Evolutionary conservation across 495 filamentous ascomycete species (phyloP).

Genomic region (Lasiosphaeria miniovina): DNA sequence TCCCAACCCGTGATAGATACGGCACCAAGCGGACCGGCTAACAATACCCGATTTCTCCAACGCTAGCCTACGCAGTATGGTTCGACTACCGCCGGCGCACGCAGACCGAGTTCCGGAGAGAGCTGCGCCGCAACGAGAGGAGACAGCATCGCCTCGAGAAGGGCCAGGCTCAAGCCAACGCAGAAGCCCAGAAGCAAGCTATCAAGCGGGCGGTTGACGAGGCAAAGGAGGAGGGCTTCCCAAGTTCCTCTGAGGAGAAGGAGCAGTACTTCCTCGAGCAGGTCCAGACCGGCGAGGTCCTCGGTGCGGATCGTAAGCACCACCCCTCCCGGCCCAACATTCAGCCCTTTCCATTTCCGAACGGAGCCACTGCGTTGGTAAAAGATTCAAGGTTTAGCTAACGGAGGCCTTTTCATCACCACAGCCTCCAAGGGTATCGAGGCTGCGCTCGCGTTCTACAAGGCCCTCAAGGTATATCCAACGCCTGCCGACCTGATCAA

Average conservation of each 20-base stretch:
- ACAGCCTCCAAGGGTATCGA: conserved; percentile 72
- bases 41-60: conserved; percentile 12
- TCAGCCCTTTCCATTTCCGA: too few relatives aligned
- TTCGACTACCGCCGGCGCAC: conserved; percentile 92
- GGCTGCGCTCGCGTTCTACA: conserved; percentile 92
- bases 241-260: conserved; percentile 84
- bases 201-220: conserved; percentile 70
- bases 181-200: conserved; percentile 63
- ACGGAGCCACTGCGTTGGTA: too few relatives aligned
- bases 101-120: conserved; percentile 81
- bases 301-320: conserved; percentile 54
- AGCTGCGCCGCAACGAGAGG: conserved; percentile 78
- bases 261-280: conserved; percentile 84
- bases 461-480: conserved; percentile 96
- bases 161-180: conserved; percentile 67
- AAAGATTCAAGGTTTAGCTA: neutral
- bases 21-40: conserved; percentile 56
- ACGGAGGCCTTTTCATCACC: neutral
- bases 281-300: conserved; percentile 77
- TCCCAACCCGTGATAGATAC: conserved; percentile 56
- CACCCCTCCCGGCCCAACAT: neutral
- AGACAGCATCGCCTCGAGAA: conserved; percentile 71
- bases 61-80: conserved; percentile 71
- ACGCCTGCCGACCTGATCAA: conserved; percentile 85
- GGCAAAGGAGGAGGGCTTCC: conserved; percentile 88